Conservation (phyloP, 805 yeast genomes). For the Yamadazyma philogaea region DNA sequence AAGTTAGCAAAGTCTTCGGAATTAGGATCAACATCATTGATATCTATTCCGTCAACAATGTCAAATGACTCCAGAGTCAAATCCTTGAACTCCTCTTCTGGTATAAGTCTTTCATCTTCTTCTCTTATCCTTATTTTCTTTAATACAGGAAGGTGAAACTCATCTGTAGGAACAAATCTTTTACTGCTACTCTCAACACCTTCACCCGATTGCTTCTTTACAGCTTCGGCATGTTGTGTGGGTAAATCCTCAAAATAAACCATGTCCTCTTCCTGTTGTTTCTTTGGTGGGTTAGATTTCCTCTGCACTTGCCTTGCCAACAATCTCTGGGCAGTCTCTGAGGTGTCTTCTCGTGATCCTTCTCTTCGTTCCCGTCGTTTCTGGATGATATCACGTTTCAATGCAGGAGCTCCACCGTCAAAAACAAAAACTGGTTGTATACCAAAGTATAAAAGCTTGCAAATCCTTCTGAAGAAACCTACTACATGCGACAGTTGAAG, state of each 20-base stretch:
- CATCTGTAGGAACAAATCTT: slow-evolving; percentile 61
- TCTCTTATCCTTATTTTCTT: slow-evolving; percentile 50
- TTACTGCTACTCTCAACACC: slow-evolving; percentile 2
- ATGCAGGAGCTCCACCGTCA: slow-evolving; percentile 90
- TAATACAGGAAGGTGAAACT: slow-evolving; percentile 78
- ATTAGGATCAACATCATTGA: slow-evolving; percentile 76
- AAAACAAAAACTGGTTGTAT: slow-evolving; percentile 87
- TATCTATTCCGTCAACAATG: slow-evolving; percentile 65
- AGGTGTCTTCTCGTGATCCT: slow-evolving; percentile 67
- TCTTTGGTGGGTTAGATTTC: slow-evolving; percentile 20
- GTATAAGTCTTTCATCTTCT: slow-evolving; percentile 69
- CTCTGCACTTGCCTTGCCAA: slow-evolving; percentile 74
- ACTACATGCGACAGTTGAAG: slow-evolving; percentile 80
- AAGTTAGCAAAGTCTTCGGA: slow-evolving; percentile 71
- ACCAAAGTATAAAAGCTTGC: slow-evolving; percentile 85
- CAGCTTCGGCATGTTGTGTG: slow-evolving; percentile 8
- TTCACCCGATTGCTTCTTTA: background rate
- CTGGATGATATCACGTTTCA: slow-evolving; percentile 76
- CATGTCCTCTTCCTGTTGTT: slow-evolving; percentile 31
- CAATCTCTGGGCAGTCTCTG: slow-evolving; percentile 73
- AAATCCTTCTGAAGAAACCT: slow-evolving; percentile 93
- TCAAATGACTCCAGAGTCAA: slow-evolving; percentile 48
- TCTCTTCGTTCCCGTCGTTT: slow-evolving; percentile 70
- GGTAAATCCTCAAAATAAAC: slow-evolving; percentile 18
- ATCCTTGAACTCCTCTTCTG: slow-evolving; percentile 68